A percentile compares a stretch with the other conserved stretches of the same genome.
phyloP scores from a whole-genome alignment of 2,329 filamentous ascomycete genomes.

The Colletotrichum sp. region DNA sequence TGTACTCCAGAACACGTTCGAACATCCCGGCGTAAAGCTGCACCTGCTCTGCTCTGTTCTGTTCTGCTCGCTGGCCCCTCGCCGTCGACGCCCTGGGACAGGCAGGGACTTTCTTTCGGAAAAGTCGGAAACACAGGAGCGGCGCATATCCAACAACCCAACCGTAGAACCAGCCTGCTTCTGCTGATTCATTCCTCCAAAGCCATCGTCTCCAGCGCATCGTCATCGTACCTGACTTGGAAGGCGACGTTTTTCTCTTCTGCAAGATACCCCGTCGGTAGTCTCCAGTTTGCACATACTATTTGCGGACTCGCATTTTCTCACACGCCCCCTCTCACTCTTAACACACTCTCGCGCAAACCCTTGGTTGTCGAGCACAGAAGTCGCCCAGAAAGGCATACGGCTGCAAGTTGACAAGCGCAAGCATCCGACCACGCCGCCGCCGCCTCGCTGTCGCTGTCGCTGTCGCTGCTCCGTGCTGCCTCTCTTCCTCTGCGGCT shows the following conservation, averaged over 20 bases:
- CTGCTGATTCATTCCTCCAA: not conserved
- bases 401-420: conserved; percentile 15
- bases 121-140: not conserved
- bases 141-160: not conserved
- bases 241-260: not conserved
- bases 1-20: not conserved
- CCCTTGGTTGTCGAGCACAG: not conserved
- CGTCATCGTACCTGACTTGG: not conserved
- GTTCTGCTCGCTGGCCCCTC: not conserved
- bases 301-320: not conserved
- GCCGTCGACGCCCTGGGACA: not conserved
- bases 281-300: not conserved
- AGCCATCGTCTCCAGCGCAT: not conserved
- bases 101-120: not conserved
- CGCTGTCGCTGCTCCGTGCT: not conserved
- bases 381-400: not conserved
- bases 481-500: not conserved
- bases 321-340: not conserved
- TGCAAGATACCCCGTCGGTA: not conserved
- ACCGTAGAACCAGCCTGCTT: no score
- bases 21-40: not conserved
- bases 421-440: conserved; percentile 5
- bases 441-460: no score
- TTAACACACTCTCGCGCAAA: conserved; percentile 9
- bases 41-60: not conserved